Evolutionary conservation across 192 early-diverging fungal species (phyloP), one percentile per base, ranked within the genome.

Genomic region (Chytriomyces sp.): DNA sequence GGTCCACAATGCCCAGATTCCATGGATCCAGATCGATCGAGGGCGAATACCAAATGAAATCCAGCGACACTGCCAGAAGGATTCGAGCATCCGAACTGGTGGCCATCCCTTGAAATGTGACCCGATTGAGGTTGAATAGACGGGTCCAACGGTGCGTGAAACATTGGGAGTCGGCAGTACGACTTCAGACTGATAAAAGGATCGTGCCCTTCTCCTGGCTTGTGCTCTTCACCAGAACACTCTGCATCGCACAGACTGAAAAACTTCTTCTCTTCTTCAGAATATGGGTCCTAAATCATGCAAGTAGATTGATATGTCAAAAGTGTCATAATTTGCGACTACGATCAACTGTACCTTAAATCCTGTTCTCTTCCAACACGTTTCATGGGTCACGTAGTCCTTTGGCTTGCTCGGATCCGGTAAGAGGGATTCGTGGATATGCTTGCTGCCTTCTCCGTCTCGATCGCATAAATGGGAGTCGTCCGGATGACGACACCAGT

Each of bases 311-410:
- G 8, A 23, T 13, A 47, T 26, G 16, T 18, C 16, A 13, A 13
- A 18, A 20, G 53, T 57, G 53, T 57, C 16, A 0, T 18, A 13
- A 5, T 24, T 24, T 26, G 26, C 1, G 28, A 64, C 26, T 74
- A 6, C 57, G 23, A 80, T 83, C 11, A 67, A 70, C 8, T 23
- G 11, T 11, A 3, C 81, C 59, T 64, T 50, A 49, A 83, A 83
- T 7, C 66, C 78, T 61, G 76, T 80, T 45, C 82, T 72, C 69
- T 84, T 61, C 82, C 82, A 83, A 47, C 45, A 83, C 18, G 76
- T 35, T 45, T 45, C 43, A 43, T 83, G 82, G 16, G 83, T 79
- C 73, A 76, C 45, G 5, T 62, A 69, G 50, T 76, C 74, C 35
- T 76, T 76, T 16, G 63, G 64, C n/a, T 35, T 45, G 26, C 69